Conservation (phyloP, 164 flowering plant genomes). For the Piper betle region DNA sequence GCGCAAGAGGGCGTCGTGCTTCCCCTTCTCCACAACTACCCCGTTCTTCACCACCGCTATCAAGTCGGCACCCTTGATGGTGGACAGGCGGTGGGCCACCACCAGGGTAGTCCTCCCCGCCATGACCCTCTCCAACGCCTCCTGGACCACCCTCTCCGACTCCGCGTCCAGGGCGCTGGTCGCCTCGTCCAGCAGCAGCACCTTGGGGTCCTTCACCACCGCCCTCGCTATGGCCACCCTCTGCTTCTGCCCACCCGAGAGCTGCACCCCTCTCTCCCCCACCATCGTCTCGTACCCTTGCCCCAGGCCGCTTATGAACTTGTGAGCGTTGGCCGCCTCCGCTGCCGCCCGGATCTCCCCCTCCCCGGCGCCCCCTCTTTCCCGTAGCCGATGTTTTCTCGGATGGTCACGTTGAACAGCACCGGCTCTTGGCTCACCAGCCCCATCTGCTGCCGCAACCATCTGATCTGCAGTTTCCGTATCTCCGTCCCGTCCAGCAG, state of each 20-base stretch:
- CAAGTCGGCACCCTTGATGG: constrained; percentile 10
- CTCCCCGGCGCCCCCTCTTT: constrained; percentile 16
- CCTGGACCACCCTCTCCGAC: constrained; percentile 17
- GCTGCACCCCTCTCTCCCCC: constrained; percentile 17
- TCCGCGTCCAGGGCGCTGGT: constrained; percentile 19
- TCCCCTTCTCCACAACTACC: constrained; percentile 13
- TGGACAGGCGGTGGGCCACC: constrained; percentile 15
- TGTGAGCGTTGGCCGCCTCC: constrained; percentile 18
- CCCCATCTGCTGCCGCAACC: constrained; percentile 73
- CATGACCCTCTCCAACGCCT: constrained; percentile 16
- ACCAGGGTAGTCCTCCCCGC: constrained; percentile 13
- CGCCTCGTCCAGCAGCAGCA: constrained; percentile 16
- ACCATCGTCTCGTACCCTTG: constrained; percentile 16
- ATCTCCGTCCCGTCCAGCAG: constrained; percentile 45
- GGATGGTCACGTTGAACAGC: constrained; percentile 16
- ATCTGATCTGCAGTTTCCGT: constrained; percentile 33
- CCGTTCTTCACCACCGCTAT: constrained; percentile 16
- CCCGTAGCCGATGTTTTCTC: constrained; percentile 18
- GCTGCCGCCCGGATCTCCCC: constrained; percentile 17
- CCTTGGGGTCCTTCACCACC: constrained; percentile 13
- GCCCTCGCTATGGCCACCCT: constrained; percentile 17
- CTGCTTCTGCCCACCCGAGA: constrained; percentile 21
- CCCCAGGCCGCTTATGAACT: constrained; percentile 13
- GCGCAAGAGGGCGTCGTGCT: constrained; percentile 5
- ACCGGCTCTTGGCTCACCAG: constrained; percentile 60